phyloP scores from a whole-genome alignment of 371 early-diverging fungal species.

The Apophysomyces ossiformis region DNA sequence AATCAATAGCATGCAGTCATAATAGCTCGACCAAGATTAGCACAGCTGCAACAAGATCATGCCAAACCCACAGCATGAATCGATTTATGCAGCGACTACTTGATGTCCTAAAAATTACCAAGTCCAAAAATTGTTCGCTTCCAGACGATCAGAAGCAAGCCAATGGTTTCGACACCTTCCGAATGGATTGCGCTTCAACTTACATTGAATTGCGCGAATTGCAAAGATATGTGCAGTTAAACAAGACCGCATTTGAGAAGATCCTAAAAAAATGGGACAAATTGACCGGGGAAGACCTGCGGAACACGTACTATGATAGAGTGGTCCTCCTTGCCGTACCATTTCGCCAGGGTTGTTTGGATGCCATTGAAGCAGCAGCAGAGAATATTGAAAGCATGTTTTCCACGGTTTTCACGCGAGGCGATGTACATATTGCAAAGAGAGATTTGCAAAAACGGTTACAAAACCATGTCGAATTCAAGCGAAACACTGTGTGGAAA shows the following conservation, averaged over 20 bases:
- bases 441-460: conserved; percentile 65
- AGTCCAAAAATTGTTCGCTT: not conserved
- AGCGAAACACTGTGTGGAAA: conserved; percentile 81
- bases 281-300: conserved; percentile 60
- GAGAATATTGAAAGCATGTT: conserved; percentile 54
- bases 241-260: conserved; percentile 91
- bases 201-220: conserved; percentile 66
- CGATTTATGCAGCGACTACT: not conserved
- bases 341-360: conserved; percentile 48
- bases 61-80: not conserved
- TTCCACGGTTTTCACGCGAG: conserved; percentile 51
- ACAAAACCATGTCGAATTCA: conserved; percentile 75
- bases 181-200: conserved; percentile 14
- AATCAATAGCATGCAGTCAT: not conserved
- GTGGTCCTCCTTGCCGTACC: conserved; percentile 57
- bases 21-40: not conserved
- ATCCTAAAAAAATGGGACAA: conserved; percentile 96
- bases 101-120: not conserved
- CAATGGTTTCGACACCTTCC: conserved; percentile 17
- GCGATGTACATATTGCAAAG: conserved; percentile 53
- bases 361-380: conserved; percentile 43
- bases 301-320: conserved; percentile 33
- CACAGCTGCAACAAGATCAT: not conserved
- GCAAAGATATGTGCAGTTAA: conserved; percentile 83
- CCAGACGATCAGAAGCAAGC: not conserved